Percentiles rank a stretch among this genome's conserved stretches.
phyloP scores from a whole-genome alignment of 768 basidiomycete species.

The Pisolithus sp. region DNA sequence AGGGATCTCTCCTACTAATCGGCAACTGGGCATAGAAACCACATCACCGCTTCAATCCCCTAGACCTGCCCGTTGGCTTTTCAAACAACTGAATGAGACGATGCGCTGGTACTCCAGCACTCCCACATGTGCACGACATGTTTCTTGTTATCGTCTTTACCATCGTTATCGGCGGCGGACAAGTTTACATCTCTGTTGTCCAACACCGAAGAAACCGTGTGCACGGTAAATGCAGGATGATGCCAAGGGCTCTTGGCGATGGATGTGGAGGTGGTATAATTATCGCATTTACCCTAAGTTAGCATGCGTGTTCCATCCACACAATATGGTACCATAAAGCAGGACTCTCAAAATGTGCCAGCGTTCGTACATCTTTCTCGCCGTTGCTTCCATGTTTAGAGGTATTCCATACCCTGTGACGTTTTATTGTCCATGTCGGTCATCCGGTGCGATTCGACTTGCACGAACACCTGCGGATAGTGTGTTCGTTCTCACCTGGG shows the following conservation, averaged over 20 bases:
- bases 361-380: too few relatives aligned
- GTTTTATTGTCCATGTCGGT: background rate
- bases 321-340: too few relatives aligned
- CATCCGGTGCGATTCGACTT: background rate
- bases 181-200: conserved; percentile 13
- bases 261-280: background rate
- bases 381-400: too few relatives aligned
- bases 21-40: too few relatives aligned
- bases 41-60: too few relatives aligned
- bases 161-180: conserved; percentile 13
- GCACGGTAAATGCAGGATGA: conserved; percentile 6
- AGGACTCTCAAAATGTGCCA: too few relatives aligned
- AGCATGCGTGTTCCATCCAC: conserved; percentile 19
- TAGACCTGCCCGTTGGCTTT: too few relatives aligned
- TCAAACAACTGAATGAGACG: background rate
- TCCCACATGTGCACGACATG: conserved; percentile 1
- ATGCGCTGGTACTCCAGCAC: background rate
- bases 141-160: background rate
- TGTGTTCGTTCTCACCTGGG: too few relatives aligned
- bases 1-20: too few relatives aligned
- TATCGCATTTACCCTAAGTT: too few relatives aligned
- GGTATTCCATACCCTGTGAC: too few relatives aligned
- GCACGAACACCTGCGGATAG: background rate
- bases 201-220: conserved; percentile 14
- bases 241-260: too few relatives aligned